Evolutionary conservation across 441 rosid species (phyloP).

Genomic region (Euphorbia schlechtendalii): DNA sequence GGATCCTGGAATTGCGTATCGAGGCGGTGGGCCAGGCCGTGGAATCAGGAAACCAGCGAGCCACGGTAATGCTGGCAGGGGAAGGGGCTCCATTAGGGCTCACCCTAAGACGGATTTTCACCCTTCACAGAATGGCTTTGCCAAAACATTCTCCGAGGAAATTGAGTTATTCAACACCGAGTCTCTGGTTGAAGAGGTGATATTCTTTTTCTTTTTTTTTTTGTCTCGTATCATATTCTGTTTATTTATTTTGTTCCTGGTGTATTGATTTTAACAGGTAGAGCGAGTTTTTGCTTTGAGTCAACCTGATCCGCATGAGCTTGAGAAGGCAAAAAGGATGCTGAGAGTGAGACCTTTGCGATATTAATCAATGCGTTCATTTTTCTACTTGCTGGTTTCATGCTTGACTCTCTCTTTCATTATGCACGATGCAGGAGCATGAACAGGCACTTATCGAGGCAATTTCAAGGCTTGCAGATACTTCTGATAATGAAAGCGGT

Average conservation of each 20-base stretch:
- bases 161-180: conserved; percentile 85
- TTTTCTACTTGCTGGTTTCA: conserved; percentile 2
- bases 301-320: conserved; percentile 77
- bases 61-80: too few species aligned
- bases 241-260: conserved; percentile 13
- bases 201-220: conserved; percentile 11
- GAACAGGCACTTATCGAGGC: conserved; percentile 85
- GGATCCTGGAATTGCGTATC: conserved; percentile 45
- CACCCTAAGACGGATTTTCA: too few species aligned
- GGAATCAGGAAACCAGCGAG: too few species aligned
- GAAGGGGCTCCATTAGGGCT: too few species aligned
- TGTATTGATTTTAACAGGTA: conserved; percentile 42
- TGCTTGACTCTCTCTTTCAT: conserved; percentile 13
- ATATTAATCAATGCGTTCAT: neutral
- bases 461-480: conserved; percentile 78
- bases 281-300: conserved; percentile 62
- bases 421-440: conserved; percentile 71
- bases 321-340: conserved; percentile 77
- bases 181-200: conserved; percentile 84
- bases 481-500: conserved; percentile 96
- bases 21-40: too few species aligned
- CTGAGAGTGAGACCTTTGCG: conserved; percentile 48
- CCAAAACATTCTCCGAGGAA: conserved; percentile 46
- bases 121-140: conserved; percentile 49
- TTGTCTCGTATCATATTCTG: neutral